These are phyloP conservation scores for Chaetomidium leptoderma DNA, from an alignment of 495 filamentous ascomycete species.

Conservation along the genomic window DNA sequence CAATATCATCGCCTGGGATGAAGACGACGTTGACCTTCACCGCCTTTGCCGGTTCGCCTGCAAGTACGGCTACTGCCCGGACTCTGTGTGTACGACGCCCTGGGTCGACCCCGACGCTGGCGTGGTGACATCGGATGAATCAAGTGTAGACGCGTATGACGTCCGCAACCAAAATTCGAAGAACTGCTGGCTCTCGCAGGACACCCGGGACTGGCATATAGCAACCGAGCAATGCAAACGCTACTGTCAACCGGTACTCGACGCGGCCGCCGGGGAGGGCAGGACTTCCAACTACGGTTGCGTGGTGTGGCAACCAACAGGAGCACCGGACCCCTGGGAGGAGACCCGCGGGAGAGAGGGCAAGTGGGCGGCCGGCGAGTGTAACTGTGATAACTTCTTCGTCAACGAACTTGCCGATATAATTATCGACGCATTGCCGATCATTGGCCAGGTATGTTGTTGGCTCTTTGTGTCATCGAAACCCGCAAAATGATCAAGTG, in stretches of 20 bases:
- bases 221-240: slow-evolving; percentile 5
- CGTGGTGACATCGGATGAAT: too few relatives aligned
- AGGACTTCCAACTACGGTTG: slow-evolving; percentile 22
- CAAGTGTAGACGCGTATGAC: too few relatives aligned
- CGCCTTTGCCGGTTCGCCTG: slow-evolving; percentile 11
- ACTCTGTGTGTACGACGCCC: not conserved
- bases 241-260: too few relatives aligned
- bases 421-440: slow-evolving; percentile 18
- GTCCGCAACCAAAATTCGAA: not conserved
- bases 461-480: not conserved
- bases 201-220: not conserved
- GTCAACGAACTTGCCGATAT: slow-evolving; percentile 17
- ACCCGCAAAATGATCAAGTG: too few relatives aligned
- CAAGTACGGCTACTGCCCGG: slow-evolving; percentile 16
- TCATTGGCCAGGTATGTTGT: slow-evolving; percentile 17
- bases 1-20: not conserved
- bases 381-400: slow-evolving; percentile 15
- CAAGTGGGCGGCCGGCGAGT: too few relatives aligned
- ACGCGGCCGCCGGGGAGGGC: slow-evolving; percentile 9
- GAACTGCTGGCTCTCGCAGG: slow-evolving; percentile 5
- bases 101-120: not conserved
- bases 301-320: slow-evolving; percentile 11
- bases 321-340: too few relatives aligned
- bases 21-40: slow-evolving; percentile 2
- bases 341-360: too few relatives aligned